Evolutionary conservation across 441 rosid genomes (phyloP), one percentile per base, ranked within the genome.

Genomic region (Syzygium malaccense): DNA sequence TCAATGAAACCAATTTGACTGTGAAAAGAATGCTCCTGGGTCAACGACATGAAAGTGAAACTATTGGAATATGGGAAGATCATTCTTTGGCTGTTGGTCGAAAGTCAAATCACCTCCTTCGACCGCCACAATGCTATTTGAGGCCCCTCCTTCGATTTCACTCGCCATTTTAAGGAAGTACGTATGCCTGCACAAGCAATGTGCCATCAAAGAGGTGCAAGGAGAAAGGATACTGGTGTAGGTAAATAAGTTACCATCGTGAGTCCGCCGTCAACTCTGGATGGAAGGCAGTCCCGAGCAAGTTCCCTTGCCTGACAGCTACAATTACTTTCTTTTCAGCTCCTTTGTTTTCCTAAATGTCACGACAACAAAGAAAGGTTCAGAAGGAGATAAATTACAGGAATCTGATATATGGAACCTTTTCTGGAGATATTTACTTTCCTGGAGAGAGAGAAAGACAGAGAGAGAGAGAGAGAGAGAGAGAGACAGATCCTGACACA

Each of bases 251-350:
- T 86, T 94, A 98, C 99, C 99, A 98, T 92, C 99, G 95, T 45
- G 95, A 94, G 90, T 98, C 99, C 56, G 96, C 96, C 10, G 99
- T 96, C 90, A 98, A 93, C 92, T 98, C 99, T 12, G 99, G 99
- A 92, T 98, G 99, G 92, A 98, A 98, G 48, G 98, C 99, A 86
- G 99, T 98, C 20, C 94, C 98, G 28, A 98, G 92, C 92, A 98
- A 86, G 92, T 95, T 98, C 89, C 94, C 93, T 90, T 98, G 98
- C 93, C 91, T 96, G 88, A 96, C 91, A 30, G 99, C 99, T 86
- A 98, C 99, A 45, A 95, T 92, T 37, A 98, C 99, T 93, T 94
- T 94, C 91, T 90, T 92, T 88, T 93, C 97, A 33, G 97, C 95
- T 55, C 92, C 92, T 71, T 92, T 88, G 92, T 93, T 92, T 90